A percentile compares a stretch with the other conserved stretches of the same genome.
Evolutionary conservation across 805 yeast species (phyloP).

Genomic region (Metschnikowia gelsemii): DNA sequence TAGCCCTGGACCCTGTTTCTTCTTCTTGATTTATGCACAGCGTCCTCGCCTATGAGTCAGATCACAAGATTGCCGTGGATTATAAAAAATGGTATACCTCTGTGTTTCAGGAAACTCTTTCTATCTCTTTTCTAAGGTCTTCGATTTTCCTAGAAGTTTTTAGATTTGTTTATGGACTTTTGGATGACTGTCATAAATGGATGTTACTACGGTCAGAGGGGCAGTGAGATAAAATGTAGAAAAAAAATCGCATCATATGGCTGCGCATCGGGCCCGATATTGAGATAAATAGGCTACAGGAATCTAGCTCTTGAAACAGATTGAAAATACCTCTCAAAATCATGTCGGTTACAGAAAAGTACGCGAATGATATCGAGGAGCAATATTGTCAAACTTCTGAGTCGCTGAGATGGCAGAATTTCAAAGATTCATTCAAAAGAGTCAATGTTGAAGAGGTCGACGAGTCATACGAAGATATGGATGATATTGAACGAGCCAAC

Average conservation of each 20-base stretch:
- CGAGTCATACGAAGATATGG: slow-evolving; percentile 23
- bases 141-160: neutral
- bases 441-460: slow-evolving; percentile 29
- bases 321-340: neutral
- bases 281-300: neutral
- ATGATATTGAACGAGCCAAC: slow-evolving; percentile 42
- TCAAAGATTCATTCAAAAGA: slow-evolving; percentile 51
- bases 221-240: slow-evolving; percentile 1
- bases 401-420: slow-evolving; percentile 38
- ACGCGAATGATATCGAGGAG: slow-evolving; percentile 7
- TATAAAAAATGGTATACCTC: no score
- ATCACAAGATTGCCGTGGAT: slow-evolving; percentile 3
- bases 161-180: neutral
- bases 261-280: slow-evolving; percentile 8
- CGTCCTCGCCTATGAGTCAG: slow-evolving; percentile 3
- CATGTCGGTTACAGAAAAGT: slow-evolving; percentile 8
- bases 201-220: neutral
- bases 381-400: slow-evolving; percentile 14
- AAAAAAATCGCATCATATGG: slow-evolving; percentile 1
- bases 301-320: neutral
- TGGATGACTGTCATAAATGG: neutral
- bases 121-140: neutral
- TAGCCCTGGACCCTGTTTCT: no score
- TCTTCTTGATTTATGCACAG: no score
- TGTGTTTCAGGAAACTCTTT: neutral